Conservation (phyloP, 805 yeast species). For the Cyberlindnera lachancei region DNA sequence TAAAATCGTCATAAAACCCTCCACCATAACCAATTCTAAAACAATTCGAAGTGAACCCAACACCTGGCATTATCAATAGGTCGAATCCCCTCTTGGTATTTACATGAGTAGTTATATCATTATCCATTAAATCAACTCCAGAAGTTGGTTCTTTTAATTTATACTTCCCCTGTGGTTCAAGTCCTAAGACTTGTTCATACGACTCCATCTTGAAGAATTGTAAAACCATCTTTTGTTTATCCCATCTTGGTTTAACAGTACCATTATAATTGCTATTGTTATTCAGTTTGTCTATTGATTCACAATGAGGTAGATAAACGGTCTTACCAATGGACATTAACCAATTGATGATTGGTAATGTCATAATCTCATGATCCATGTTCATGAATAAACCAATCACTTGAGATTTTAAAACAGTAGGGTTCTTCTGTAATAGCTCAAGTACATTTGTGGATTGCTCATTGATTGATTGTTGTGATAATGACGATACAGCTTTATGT, state of each 20-base stretch:
- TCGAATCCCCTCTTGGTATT: no score
- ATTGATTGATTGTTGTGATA: conserved; percentile 16
- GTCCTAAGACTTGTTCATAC: conserved; percentile 32
- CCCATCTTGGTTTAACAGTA: conserved; percentile 23
- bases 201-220: conserved; percentile 46
- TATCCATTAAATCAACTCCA: conserved; percentile 19
- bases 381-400: conserved; percentile 65
- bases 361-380: conserved; percentile 69
- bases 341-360: conserved; percentile 42
- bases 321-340: conserved; percentile 43
- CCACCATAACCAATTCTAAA: conserved; percentile 84
- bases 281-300: conserved; percentile 10
- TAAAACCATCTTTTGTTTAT: conserved; percentile 34
- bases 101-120: no score
- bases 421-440: conserved; percentile 8
- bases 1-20: conserved; percentile 82
- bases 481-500: not conserved
- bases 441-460: conserved; percentile 22
- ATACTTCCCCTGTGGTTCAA: conserved; percentile 65
- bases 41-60: conserved; percentile 52
- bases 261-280: no score
- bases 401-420: conserved; percentile 35
- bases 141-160: conserved; percentile 59
- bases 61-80: conserved; percentile 75
- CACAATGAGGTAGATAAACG: conserved; percentile 54